These are phyloP conservation scores for Helotiales sp. DNA, from an alignment of 2,329 filamentous ascomycete species.

Conservation along the genomic window DNA sequence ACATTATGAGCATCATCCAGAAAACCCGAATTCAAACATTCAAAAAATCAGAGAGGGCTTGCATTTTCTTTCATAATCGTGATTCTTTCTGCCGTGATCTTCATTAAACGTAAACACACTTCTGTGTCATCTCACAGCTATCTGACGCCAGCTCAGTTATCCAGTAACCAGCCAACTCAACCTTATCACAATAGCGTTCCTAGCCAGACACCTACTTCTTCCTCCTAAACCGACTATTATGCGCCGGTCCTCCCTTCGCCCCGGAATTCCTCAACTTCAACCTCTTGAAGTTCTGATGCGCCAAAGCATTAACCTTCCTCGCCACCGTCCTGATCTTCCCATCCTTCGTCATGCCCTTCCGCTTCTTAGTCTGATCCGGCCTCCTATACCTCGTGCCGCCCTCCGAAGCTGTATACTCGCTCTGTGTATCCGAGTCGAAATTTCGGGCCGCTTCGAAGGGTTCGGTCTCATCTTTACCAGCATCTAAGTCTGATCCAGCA, in stretches of 20 bases:
- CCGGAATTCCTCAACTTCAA: slow-evolving; percentile 67
- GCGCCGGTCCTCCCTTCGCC: slow-evolving; percentile 63
- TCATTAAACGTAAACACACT: background rate
- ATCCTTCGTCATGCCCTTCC: slow-evolving; percentile 40
- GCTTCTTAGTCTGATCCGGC: slow-evolving; percentile 40
- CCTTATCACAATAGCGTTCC: background rate
- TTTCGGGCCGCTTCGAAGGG: slow-evolving; percentile 38
- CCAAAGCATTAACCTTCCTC: slow-evolving; percentile 67
- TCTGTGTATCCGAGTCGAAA: slow-evolving; percentile 40
- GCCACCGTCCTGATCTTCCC: slow-evolving; percentile 55
- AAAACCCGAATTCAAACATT: slow-evolving; percentile 4
- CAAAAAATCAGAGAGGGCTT: background rate
- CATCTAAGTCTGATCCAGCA: background rate
- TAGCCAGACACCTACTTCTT: too few species aligned
- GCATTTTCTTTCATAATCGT: background rate
- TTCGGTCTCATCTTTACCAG: slow-evolving; percentile 19
- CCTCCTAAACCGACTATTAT: slow-evolving; percentile 63
- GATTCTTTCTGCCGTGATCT: background rate
- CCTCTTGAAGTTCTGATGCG: slow-evolving; percentile 69
- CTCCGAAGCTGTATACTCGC: slow-evolving; percentile 44
- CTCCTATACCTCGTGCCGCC: slow-evolving; percentile 43
- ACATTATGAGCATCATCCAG: slow-evolving; percentile 15
- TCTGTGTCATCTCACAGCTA: background rate
- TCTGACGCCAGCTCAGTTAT: background rate
- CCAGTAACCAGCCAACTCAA: background rate